Base-by-base conservation (phyloP, 2,329 filamentous ascomycete species). In the Fusarium sp. region DNA sequence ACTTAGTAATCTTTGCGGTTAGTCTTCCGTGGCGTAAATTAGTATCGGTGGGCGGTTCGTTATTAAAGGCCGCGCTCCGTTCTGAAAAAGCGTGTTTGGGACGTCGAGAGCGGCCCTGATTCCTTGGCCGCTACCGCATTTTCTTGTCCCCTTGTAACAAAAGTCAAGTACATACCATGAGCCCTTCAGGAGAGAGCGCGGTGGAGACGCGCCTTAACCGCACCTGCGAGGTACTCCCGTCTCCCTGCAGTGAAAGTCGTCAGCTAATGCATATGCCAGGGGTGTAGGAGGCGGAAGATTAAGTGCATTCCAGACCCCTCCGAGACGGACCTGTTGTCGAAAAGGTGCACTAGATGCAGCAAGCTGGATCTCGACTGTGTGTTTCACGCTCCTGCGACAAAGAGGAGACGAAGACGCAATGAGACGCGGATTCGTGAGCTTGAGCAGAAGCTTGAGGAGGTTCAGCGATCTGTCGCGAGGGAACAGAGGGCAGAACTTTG, bases 341-440 rank as follows among this genome's bases (percentile, higher is more conserved):
- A 70, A 17, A 62, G 33, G 6, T 72, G 70, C 20, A 58, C 50
- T 6, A 40, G 67, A 33, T 72, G 69, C 38, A 38, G 33, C 17
- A 72, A 72, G 14, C 60, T 72, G 17, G 54, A 57, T 14, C 38
- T 72, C 4, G 61, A 68, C 7, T 72, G 70, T 7, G n/a, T 66
- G 1, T 72, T 72, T 12, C 37, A 57, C 5, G 43, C 70, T 15
- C 68, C 70, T 8, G 65, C 62, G 20, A 66, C 54, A 25, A 72
- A 65, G n/a, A 69, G 52, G 25, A 66, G 47, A 25, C 57, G 70
- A 14, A 63, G 35, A 43, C 37, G 70, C 14, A 72, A 72, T 40
- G 70, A 72, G 32, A 66, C 68, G 1, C 45, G 68, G 22, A 72
- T 70, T 33, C 58, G 62, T 12, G 70, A 70, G 20, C 62, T 72